Base-by-base conservation (phyloP, 495 filamentous ascomycete genomes). In the Amphirosellinia nigrospora region DNA sequence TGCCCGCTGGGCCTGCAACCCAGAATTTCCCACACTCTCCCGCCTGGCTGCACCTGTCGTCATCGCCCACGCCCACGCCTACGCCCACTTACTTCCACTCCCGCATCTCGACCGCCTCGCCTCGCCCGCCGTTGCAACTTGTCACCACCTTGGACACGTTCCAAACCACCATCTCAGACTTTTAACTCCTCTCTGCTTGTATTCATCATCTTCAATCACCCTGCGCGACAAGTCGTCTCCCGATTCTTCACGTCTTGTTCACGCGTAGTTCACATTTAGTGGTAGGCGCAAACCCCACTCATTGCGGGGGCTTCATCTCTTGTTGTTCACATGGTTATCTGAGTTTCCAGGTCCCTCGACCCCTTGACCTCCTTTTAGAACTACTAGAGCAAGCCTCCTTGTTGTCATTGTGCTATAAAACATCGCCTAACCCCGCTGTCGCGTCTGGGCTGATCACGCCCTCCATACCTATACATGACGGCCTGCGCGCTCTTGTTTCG, bases 201-300 rank as follows among this genome's bases (percentile, higher is more conserved):
- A 52, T 66, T 78, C 64, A 16, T 63, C 69, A 39, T 55, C 39
- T 61, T 71, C 76, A 76, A 76, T 76, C 73, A 56, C 73, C 70
- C 41, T 50, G 68, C 66, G 76, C 76, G 76, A 78, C 74, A 64
- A 66, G 36, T 23, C 53, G 19, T 58, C 64, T 56, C 36, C 59
- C 65, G 39, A 41, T 70, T 64, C 64, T 26, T 71, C 61, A 69
- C 67, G 39, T 66, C 65, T 61, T 46, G 10, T 71, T 61, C 59
- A 73, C 76, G 76, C 72, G 74, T 78, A 72, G 66, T 66, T 63
- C 59, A 21, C 64, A 58, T 68, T 45, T 71, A 74, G 71, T 59
- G 61, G 66, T 72, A 73, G 76, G 76, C 76, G 76, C 76, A 78
- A 76, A 78, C 74, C 76, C 76, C 76, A 78, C 76, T 46, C 70